These are phyloP conservation scores for Ophiostoma sp. DNA, from an alignment of 2,329 filamentous ascomycete genomes.

Conservation along the genomic window DNA sequence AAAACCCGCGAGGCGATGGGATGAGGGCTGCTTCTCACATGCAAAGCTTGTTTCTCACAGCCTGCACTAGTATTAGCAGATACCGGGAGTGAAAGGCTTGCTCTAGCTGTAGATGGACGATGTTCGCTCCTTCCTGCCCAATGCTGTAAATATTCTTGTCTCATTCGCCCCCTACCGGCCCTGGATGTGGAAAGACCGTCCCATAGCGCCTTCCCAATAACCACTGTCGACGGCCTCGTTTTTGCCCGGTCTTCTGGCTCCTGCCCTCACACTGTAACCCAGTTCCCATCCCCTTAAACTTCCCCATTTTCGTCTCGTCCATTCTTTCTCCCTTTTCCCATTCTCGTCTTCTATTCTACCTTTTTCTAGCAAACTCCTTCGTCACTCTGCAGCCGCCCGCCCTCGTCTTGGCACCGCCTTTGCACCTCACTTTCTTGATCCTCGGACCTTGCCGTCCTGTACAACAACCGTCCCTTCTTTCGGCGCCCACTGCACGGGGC, in stretches of 20 bases:
- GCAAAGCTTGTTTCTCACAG: slow-evolving; percentile 10
- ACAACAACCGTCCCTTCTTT: slow-evolving; percentile 1
- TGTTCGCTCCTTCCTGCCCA: slow-evolving; percentile 3
- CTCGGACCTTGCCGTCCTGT: slow-evolving; percentile 9
- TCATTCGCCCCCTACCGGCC: background rate
- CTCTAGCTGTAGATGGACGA: background rate
- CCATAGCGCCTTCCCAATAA: slow-evolving; percentile 13
- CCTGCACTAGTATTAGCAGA: background rate
- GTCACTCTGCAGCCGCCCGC: background rate
- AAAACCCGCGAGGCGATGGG: background rate
- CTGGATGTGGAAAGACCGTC: background rate
- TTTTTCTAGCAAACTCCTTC: background rate
- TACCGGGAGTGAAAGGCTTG: background rate
- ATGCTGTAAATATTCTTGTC: background rate
- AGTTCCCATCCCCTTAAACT: background rate
- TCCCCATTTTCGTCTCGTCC: background rate
- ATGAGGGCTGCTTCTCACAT: background rate
- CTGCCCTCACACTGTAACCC: background rate
- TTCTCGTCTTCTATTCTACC: background rate
- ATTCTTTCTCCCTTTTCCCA: background rate
- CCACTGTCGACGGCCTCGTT: background rate
- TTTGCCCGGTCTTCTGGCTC: background rate
- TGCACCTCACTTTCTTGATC: background rate
- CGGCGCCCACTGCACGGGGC: slow-evolving; percentile 2
- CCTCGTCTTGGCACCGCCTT: slow-evolving; percentile 14